phyloP scores from a whole-genome alignment of 2,329 filamentous ascomycete genomes.

The Bipolaris cookei region DNA sequence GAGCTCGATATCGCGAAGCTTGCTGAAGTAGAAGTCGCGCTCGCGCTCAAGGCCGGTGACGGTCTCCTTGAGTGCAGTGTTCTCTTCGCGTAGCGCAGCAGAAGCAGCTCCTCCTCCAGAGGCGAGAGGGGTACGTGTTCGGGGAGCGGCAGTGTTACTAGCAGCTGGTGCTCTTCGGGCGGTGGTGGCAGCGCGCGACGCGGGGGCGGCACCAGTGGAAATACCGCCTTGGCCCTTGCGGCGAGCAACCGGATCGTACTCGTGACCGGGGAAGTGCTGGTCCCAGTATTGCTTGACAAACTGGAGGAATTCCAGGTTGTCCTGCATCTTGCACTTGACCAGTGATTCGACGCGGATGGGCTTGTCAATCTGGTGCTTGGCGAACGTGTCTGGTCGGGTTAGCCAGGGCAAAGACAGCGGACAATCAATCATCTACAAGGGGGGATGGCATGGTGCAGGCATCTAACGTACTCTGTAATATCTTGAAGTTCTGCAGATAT shows the following conservation, averaged over 20 bases:
- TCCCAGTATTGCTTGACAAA: conserved; percentile 98
- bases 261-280: conserved; percentile 94
- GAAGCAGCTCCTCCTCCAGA: conserved; percentile 63
- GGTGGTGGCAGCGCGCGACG: conserved; percentile 60
- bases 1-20: conserved; percentile 94
- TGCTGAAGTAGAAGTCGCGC: conserved; percentile 99
- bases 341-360: conserved; percentile 86
- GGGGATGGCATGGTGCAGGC: not conserved
- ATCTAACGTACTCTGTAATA: conserved; percentile 80
- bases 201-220: conserved; percentile 52
- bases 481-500: conserved; percentile 98
- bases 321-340: conserved; percentile 99
- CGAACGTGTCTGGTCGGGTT: conserved; percentile 72
- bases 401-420: not conserved
- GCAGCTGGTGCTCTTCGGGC: conserved; percentile 54
- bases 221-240: conserved; percentile 77
- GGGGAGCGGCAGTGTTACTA: conserved; percentile 48
- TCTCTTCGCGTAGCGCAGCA: conserved; percentile 82
- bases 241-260: conserved; percentile 88
- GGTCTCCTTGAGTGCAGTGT: conserved; percentile 88
- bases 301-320: conserved; percentile 98
- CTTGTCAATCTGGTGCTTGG: conserved; percentile 86
- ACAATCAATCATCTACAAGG: not conserved
- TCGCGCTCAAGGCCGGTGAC: conserved; percentile 94
- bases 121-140: conserved; percentile 50